Percentiles rank a stretch among this genome's conserved stretches.
phyloP scores from a whole-genome alignment of 148 eudicot species.

The Bassia scoparia region DNA sequence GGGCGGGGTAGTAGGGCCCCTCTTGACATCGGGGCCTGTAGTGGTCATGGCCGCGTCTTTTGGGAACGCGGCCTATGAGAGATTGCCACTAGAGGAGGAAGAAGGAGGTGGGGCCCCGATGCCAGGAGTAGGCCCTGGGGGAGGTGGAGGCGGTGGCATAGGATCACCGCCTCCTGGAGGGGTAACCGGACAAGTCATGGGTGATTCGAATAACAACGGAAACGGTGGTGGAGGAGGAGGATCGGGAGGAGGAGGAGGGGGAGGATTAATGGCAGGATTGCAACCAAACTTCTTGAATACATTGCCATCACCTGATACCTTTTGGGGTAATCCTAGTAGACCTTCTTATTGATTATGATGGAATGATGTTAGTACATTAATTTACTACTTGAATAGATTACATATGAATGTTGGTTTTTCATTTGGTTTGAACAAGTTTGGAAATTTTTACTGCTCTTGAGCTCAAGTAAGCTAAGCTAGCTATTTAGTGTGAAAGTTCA shows the following conservation, averaged over 20 bases:
- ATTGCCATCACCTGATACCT: constrained; percentile 27
- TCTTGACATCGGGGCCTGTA: constrained; percentile 36
- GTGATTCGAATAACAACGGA: constrained; percentile 4
- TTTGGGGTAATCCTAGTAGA: constrained; percentile 32
- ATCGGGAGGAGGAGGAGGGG: neutral
- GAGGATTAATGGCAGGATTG: constrained; percentile 16
- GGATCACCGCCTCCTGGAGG: constrained; percentile 21
- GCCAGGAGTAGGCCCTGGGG: constrained; percentile 8
- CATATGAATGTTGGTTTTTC: constrained; percentile 11
- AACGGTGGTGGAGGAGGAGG: constrained; percentile 14
- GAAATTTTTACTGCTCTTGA: constrained; percentile 5
- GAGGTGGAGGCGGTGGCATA: constrained; percentile 15
- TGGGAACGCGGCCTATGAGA: constrained; percentile 45
- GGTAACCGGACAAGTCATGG: constrained; percentile 1
- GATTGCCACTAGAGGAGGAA: constrained; percentile 35
- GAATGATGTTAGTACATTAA: neutral
- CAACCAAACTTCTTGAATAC: constrained; percentile 36
- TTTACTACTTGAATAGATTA: constrained; percentile 8
- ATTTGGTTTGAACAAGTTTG: constrained; percentile 17
- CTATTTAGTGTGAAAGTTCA: neutral
- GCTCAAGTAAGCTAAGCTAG: neutral
- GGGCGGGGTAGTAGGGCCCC: constrained; percentile 40
- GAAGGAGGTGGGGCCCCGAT: constrained; percentile 25
- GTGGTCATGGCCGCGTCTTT: constrained; percentile 46
- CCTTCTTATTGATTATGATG: constrained; percentile 26